Conservation (phyloP, 2,329 filamentous ascomycete species). For the Penicillium sp. region DNA sequence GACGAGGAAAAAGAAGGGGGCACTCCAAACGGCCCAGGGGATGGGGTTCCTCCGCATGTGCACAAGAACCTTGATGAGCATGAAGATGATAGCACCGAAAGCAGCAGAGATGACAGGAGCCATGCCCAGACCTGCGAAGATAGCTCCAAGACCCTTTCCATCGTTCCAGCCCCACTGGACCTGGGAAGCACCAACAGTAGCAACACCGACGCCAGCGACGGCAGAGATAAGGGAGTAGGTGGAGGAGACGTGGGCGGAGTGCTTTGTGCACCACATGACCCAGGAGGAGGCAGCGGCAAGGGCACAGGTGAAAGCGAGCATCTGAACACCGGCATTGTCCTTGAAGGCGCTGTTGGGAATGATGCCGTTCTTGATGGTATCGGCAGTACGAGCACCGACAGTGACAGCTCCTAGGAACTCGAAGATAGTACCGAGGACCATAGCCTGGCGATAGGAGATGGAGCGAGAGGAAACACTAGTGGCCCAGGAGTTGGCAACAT, state of each 20-base stretch:
- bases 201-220: constrained; percentile 69
- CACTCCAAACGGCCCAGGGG: constrained; percentile 71
- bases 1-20: constrained; percentile 76
- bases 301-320: constrained; percentile 56
- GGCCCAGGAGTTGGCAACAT: constrained; percentile 83
- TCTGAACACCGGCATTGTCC: constrained; percentile 65
- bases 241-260: constrained; percentile 73
- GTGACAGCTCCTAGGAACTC: constrained; percentile 68
- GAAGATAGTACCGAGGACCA: constrained; percentile 62
- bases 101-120: constrained; percentile 67
- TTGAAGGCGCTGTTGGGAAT: constrained; percentile 63
- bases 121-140: constrained; percentile 66
- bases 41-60: constrained; percentile 72
- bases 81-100: constrained; percentile 70
- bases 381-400: constrained; percentile 69
- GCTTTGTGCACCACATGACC: constrained; percentile 78
- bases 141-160: constrained; percentile 69
- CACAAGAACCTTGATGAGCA: constrained; percentile 71
- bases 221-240: constrained; percentile 72
- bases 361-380: constrained; percentile 79
- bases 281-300: constrained; percentile 52
- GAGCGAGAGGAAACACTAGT: constrained; percentile 81
- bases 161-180: constrained; percentile 72
- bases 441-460: constrained; percentile 37
- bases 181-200: constrained; percentile 61